Percentiles rank a stretch among this genome's conserved stretches.
These are phyloP conservation scores for Cryptosporidium muris DNA, from an alignment of 169 alveolate species.

Conservation along the genomic window DNA sequence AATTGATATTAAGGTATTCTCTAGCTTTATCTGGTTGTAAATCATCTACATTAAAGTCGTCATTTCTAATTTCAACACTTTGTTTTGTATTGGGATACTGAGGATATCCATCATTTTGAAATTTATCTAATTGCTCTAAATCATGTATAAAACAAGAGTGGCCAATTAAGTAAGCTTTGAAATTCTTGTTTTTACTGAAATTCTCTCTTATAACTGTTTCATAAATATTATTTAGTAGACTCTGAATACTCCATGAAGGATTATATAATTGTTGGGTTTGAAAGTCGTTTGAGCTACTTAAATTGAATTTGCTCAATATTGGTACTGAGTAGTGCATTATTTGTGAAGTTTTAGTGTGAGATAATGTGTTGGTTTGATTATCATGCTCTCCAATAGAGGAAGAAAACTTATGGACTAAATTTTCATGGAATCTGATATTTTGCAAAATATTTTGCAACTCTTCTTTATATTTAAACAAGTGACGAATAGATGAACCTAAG, in stretches of 20 bases:
- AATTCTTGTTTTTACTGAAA: slow-evolving; percentile 6
- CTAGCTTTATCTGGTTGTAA: neutral
- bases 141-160: neutral
- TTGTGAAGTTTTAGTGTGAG: slow-evolving; percentile 8
- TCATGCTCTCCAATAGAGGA: neutral
- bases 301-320: neutral
- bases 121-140: neutral
- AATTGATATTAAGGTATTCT: neutral
- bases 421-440: neutral
- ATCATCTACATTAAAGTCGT: neutral
- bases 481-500: slow-evolving; percentile 36
- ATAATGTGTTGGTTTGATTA: neutral
- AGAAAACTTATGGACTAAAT: neutral
- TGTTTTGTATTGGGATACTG: neutral
- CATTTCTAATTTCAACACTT: slow-evolving; percentile 8
- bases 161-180: neutral
- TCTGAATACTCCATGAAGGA: slow-evolving; percentile 42
- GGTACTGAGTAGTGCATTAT: neutral
- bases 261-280: slow-evolving; percentile 10
- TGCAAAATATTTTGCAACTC: slow-evolving; percentile 30
- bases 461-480: slow-evolving; percentile 42
- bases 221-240: neutral
- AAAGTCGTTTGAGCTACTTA: neutral
- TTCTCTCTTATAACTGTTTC: slow-evolving; percentile 5
- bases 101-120: too few relatives aligned